Evolutionary conservation across 2,329 filamentous ascomycete genomes (phyloP).

Genomic region (Mycosphaerelloides madeirae): DNA sequence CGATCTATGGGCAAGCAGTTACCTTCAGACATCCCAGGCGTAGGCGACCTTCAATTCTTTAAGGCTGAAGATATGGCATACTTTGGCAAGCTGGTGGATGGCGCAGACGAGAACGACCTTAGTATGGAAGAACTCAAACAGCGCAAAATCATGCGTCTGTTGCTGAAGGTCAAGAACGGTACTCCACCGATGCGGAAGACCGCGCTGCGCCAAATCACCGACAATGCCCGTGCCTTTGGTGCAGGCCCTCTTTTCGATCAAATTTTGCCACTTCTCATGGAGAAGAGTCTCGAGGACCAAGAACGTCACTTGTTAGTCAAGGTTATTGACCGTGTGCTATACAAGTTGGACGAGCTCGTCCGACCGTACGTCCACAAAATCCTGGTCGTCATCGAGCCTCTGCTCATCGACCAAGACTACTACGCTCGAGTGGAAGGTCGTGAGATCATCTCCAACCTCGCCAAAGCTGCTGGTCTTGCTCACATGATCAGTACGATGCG

Average conservation of each 20-base stretch:
- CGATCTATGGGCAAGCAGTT: slow-evolving; percentile 82
- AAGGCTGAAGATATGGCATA: slow-evolving; percentile 98
- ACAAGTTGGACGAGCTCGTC: slow-evolving; percentile 96
- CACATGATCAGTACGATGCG: slow-evolving; percentile 99
- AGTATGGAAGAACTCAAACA: slow-evolving; percentile 95
- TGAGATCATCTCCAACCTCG: slow-evolving; percentile 97
- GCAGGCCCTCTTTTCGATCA: slow-evolving; percentile 94
- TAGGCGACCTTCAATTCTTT: slow-evolving; percentile 95
- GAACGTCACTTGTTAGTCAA: slow-evolving; percentile 97
- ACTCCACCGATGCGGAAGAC: slow-evolving; percentile 99
- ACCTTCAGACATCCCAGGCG: slow-evolving; percentile 90
- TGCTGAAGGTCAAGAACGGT: slow-evolving; percentile 98
- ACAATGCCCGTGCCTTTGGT: slow-evolving; percentile 94
- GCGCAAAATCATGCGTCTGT: slow-evolving; percentile 93
- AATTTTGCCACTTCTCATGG: slow-evolving; percentile 94
- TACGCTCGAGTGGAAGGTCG: slow-evolving; percentile 97
- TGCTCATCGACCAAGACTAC: slow-evolving; percentile 98
- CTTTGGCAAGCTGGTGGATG: slow-evolving; percentile 95
- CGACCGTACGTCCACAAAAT: slow-evolving; percentile 98
- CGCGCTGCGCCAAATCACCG: slow-evolving; percentile 90
- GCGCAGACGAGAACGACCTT: slow-evolving; percentile 83
- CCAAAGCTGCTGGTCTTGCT: slow-evolving; percentile 91
- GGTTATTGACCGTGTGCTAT: slow-evolving; percentile 96
- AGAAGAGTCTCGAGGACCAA: slow-evolving; percentile 95
- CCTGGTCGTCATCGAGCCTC: slow-evolving; percentile 94